phyloP scores from a whole-genome alignment of 345 rosid species.

The Ceriops tagal region DNA sequence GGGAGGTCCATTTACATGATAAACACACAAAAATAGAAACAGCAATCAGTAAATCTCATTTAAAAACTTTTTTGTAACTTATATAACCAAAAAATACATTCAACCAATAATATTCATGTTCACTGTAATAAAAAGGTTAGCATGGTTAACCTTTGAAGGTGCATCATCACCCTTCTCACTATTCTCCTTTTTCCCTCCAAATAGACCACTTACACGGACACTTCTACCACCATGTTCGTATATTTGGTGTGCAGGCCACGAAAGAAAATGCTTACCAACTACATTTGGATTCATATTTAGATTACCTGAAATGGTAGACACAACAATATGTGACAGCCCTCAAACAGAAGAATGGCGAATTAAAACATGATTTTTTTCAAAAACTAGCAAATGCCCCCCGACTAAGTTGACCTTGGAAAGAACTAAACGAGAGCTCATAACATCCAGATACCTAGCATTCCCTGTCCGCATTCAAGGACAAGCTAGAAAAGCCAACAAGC shows the following conservation, averaged over 20 bases:
- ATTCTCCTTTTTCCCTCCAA: slow-evolving; percentile 80
- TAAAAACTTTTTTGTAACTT: too few relatives aligned
- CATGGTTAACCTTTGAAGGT: slow-evolving; percentile 58
- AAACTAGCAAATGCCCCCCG: too few relatives aligned
- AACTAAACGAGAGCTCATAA: too few relatives aligned
- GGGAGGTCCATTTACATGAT: too few relatives aligned
- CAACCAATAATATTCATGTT: too few relatives aligned
- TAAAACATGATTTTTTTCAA: neutral
- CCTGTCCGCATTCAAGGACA: too few relatives aligned
- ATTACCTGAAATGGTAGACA: slow-evolving; percentile 39
- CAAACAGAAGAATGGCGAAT: neutral
- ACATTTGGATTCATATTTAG: slow-evolving; percentile 34
- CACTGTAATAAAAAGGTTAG: slow-evolving; percentile 1
- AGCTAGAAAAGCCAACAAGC: too few relatives aligned
- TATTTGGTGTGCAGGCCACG: slow-evolving; percentile 29
- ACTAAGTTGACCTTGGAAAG: too few relatives aligned
- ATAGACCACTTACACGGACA: slow-evolving; percentile 54
- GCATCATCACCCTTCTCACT: slow-evolving; percentile 59
- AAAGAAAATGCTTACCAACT: slow-evolving; percentile 38
- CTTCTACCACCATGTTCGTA: slow-evolving; percentile 24
- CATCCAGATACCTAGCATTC: too few relatives aligned
- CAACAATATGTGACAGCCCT: neutral
- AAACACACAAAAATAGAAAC: too few relatives aligned
- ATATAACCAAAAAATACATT: too few relatives aligned
- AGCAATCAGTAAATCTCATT: too few relatives aligned